These are phyloP conservation scores for Odontarrhena argentea DNA, from an alignment of 345 rosid genomes.

Conservation along the genomic window DNA sequence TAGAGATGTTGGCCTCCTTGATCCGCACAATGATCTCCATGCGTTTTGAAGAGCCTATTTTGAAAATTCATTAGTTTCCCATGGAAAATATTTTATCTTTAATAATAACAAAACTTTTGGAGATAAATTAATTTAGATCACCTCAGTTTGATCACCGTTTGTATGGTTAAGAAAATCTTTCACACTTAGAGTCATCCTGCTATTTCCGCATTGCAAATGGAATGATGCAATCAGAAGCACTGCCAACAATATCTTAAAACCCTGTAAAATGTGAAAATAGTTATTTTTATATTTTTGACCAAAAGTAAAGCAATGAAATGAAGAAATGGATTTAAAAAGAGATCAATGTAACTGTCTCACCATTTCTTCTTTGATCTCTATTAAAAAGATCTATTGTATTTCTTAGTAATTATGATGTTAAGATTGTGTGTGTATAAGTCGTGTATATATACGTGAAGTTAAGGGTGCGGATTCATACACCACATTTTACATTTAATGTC, in stretches of 20 bases:
- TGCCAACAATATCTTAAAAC: neutral
- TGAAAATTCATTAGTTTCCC: neutral
- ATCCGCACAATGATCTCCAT: conserved; percentile 31
- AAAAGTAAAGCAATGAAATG: no score
- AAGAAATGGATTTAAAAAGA: no score
- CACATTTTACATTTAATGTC: no score
- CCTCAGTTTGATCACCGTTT: conserved; percentile 10
- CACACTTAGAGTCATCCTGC: conserved; percentile 19
- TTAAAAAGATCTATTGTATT: no score
- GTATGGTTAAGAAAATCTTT: conserved; percentile 9
- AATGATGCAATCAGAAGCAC: neutral
- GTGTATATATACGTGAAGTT: no score
- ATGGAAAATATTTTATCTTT: neutral
- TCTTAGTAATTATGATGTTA: no score
- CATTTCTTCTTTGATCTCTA: no score
- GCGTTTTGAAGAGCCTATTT: conserved; percentile 24
- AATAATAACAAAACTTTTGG: neutral
- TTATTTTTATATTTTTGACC: no score
- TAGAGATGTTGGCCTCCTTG: neutral
- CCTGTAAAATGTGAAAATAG: neutral
- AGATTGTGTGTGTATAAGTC: no score
- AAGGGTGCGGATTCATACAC: no score
- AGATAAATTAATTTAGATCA: neutral
- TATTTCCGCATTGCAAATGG: conserved; percentile 7
- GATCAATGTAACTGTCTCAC: no score